Evolutionary conservation across 108 stramenopile genomes (phyloP).

Genomic region (Cyclostephanos tholiformis): DNA sequence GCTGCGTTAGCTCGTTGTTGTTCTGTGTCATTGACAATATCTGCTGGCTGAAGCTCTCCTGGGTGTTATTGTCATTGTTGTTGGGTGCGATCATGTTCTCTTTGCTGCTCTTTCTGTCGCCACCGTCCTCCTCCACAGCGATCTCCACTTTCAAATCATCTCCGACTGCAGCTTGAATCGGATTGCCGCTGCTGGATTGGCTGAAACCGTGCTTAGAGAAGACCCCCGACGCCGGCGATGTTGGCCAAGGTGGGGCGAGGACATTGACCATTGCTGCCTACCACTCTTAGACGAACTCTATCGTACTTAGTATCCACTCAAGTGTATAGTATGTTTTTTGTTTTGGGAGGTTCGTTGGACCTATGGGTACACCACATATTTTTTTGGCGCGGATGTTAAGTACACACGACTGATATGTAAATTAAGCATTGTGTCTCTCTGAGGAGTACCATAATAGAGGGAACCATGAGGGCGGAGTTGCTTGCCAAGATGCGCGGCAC

Average conservation of each 20-base stretch:
- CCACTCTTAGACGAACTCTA: too few relatives aligned
- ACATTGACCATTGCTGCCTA: not conserved
- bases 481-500: too few relatives aligned
- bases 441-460: too few relatives aligned
- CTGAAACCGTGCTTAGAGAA: constrained; percentile 26
- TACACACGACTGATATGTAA: too few relatives aligned
- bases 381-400: too few relatives aligned
- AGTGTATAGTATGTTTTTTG: too few relatives aligned
- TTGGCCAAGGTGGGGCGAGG: not conserved
- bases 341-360: too few relatives aligned
- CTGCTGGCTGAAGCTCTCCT: constrained; percentile 27
- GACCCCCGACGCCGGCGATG: not conserved
- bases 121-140: not conserved
- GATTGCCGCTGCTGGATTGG: constrained; percentile 7
- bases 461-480: too few relatives aligned
- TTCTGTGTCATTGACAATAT: constrained; percentile 16
- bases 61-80: constrained; percentile 15
- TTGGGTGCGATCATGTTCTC: not conserved
- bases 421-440: too few relatives aligned
- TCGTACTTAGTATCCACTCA: too few relatives aligned
- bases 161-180: not conserved
- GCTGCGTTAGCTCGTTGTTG: constrained; percentile 36
- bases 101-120: not conserved
- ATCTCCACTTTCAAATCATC: not conserved
- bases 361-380: too few relatives aligned